Percentiles rank a stretch among this genome's conserved stretches.
These are phyloP conservation scores for Penicillium mononematosum DNA, from an alignment of 495 filamentous ascomycete genomes.

Conservation along the genomic window DNA sequence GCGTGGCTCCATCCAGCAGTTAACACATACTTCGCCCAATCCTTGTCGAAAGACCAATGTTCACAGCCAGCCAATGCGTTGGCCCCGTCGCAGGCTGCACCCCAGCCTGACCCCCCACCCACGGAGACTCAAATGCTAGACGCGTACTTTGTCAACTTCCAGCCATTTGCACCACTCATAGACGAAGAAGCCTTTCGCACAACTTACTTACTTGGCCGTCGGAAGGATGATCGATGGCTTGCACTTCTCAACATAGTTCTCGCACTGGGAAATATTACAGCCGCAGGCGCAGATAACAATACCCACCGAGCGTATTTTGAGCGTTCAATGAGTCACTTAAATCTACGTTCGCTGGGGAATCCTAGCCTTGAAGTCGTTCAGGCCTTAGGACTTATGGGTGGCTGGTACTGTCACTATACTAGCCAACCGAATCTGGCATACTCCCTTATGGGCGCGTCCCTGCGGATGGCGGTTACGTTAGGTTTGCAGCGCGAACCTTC, in stretches of 20 bases:
- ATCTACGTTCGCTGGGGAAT: slow-evolving; percentile 58
- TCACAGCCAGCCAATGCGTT: not conserved
- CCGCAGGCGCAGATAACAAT: slow-evolving; percentile 66
- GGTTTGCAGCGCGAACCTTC: slow-evolving; percentile 21
- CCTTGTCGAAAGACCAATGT: slow-evolving; percentile 1
- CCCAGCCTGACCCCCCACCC: not conserved
- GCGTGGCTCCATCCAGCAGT: slow-evolving; percentile 46
- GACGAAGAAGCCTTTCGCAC: slow-evolving; percentile 67
- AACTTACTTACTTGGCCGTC: slow-evolving; percentile 47
- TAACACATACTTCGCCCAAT: slow-evolving; percentile 37
- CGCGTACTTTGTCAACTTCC: slow-evolving; percentile 68
- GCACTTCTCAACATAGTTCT: slow-evolving; percentile 72
- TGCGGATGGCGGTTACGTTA: slow-evolving; percentile 39
- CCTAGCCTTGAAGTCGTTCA: slow-evolving; percentile 68
- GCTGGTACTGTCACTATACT: slow-evolving; percentile 78
- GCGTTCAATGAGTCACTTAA: slow-evolving; percentile 63
- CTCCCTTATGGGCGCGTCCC: slow-evolving; percentile 40
- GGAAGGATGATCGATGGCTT: slow-evolving; percentile 63
- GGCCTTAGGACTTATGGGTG: slow-evolving; percentile 67
- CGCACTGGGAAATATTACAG: slow-evolving; percentile 67
- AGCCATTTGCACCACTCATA: slow-evolving; percentile 66
- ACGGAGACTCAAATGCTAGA: slow-evolving; percentile 51
- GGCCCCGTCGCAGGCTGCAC: slow-evolving; percentile 1
- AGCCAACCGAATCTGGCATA: slow-evolving; percentile 74
- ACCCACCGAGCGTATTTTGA: slow-evolving; percentile 69